Base-by-base conservation (phyloP, 1,284 basidiomycete species). In the Ustilago xerochloae region DNA sequence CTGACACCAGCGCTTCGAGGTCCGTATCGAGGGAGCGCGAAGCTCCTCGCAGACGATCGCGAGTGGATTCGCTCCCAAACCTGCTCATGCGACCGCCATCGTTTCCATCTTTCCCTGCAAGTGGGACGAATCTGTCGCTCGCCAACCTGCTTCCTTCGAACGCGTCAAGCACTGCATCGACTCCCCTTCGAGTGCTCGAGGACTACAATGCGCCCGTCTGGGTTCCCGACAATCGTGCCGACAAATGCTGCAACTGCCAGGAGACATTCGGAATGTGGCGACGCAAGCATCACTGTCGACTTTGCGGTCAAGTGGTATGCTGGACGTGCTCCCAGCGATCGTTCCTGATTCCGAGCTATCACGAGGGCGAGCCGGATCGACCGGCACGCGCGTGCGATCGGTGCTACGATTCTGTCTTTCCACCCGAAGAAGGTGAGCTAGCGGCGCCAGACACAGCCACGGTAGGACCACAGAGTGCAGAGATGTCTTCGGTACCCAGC, bases 201-300 rank as follows among this genome's bases (percentile, higher is more conserved):
- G 91, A 93, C 84, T 96, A 94, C 86, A 90, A 93, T 1, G 93
- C 94, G 4, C 92, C 94, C 0, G 89, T 96, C 10, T 97, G 94
- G 94, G 90, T 95, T 16, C 93, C 94, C 0, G 93, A 97, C 81
- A 89, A 89, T 61, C 91, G 89, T 80, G 90, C 92, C 8, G 88
- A 89, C 65, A 88, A 88, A 43, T 97, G 94, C 84, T 93, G 93
- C 91, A 87, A 91, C 13, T 97, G 94, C 81, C 89, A 89, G 12
- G 87, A 89, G 53, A 78, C 87, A 22, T 97, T 97, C 85, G 91
- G 91, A 6, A 90, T 93, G 87, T 88, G 92, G 83, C 87, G 92
- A 66, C 86, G 94, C 74, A 88, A 92, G 77, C 94, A 97, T 83
- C 94, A 97, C 82, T 97, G 94, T 84, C 87, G 94, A 57, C 86